phyloP scores from a whole-genome alignment of 768 basidiomycete species.

The Trametes maxima region DNA sequence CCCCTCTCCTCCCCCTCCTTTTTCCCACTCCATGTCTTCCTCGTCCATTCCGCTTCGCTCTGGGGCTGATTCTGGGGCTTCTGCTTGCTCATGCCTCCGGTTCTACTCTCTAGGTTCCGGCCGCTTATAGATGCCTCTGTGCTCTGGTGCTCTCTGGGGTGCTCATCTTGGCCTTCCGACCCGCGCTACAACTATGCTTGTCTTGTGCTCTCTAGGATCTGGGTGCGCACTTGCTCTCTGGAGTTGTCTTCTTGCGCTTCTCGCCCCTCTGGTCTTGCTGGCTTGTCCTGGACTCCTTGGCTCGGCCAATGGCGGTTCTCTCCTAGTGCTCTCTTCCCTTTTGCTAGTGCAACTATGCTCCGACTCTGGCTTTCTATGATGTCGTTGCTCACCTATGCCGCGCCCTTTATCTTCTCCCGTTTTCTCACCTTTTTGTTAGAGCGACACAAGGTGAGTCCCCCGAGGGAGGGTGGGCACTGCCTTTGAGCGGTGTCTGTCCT shows the following conservation, averaged over 20 bases:
- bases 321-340: too few relatives aligned
- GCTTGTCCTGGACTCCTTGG: too few relatives aligned
- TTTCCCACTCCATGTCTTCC: background rate
- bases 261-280: background rate
- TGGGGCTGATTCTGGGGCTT: background rate
- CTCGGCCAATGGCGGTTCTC: too few relatives aligned
- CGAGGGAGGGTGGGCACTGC: conserved; percentile 1
- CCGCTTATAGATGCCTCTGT: background rate
- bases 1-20: too few relatives aligned
- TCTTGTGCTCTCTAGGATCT: background rate
- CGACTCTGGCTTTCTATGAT: too few relatives aligned
- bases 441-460: background rate
- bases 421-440: background rate
- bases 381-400: too few relatives aligned
- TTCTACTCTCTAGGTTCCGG: background rate
- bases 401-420: background rate
- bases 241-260: background rate
- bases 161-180: too few relatives aligned
- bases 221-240: background rate
- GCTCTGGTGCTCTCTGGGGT: background rate
- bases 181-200: background rate
- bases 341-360: too few relatives aligned
- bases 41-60: background rate
- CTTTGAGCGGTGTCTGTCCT: background rate
- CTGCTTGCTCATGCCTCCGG: background rate